Evolutionary conservation across 140 eudicot species (phyloP).

Genomic region (Anethum foeniculum): DNA sequence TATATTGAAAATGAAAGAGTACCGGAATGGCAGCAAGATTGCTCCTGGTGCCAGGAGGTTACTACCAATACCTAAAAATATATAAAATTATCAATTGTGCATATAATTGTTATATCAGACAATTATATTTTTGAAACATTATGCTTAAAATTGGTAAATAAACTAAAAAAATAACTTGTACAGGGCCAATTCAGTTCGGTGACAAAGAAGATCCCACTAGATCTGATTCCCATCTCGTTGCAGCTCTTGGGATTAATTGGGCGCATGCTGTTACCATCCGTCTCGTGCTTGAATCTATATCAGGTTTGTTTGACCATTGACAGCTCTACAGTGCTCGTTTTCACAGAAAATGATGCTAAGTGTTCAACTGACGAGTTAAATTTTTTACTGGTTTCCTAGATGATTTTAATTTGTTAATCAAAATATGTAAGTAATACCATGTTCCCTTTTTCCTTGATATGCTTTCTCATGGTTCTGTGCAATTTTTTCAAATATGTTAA

Average conservation of each 20-base stretch:
- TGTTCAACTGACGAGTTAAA: neutral
- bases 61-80: neutral
- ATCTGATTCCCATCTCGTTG: constrained; percentile 72
- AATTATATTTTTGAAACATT: neutral
- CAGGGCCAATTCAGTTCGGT: constrained; percentile 28
- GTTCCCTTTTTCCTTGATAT: neutral
- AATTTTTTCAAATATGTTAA: neutral
- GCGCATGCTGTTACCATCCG: constrained; percentile 87
- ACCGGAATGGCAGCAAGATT: neutral
- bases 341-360: neutral
- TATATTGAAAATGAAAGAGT: neutral
- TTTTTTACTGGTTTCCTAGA: neutral
- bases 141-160: neutral
- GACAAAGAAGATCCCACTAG: constrained; percentile 26
- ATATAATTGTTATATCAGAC: neutral
- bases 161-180: constrained; percentile 6
- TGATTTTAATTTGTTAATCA: neutral
- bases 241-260: constrained; percentile 91
- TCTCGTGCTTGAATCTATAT: constrained; percentile 70
- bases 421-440: neutral
- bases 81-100: neutral
- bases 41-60: neutral
- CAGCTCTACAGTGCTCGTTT: neutral
- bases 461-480: neutral
- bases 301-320: constrained; percentile 38